phyloP scores from a whole-genome alignment of 2,329 filamentous ascomycete species.

The Dothidotthia symphoricarpi region DNA sequence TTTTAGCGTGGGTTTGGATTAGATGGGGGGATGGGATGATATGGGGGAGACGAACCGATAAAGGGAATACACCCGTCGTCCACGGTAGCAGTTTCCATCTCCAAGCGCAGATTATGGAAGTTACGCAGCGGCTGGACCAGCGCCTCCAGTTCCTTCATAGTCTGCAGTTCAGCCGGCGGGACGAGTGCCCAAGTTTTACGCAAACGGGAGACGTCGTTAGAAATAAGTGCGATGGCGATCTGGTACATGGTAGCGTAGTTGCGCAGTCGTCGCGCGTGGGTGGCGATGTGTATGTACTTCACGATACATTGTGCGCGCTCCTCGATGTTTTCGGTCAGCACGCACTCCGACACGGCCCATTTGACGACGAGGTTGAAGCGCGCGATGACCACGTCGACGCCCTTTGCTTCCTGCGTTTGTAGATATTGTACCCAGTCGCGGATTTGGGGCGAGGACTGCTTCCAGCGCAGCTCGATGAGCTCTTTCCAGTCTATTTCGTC shows the following conservation, averaged over 20 bases:
- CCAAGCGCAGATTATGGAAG: slow-evolving; percentile 71
- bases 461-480: slow-evolving; percentile 80
- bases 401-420: slow-evolving; percentile 67
- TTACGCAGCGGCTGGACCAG: slow-evolving; percentile 76
- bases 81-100: slow-evolving; percentile 70
- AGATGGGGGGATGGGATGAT: too few relatives aligned
- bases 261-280: slow-evolving; percentile 70
- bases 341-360: slow-evolving; percentile 77
- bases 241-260: slow-evolving; percentile 86
- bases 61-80: slow-evolving; percentile 79
- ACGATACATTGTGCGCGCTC: slow-evolving; percentile 75
- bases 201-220: slow-evolving; percentile 68
- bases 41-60: too few relatives aligned
- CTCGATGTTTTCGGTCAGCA: slow-evolving; percentile 68
- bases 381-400: slow-evolving; percentile 79
- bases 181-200: slow-evolving; percentile 70
- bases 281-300: slow-evolving; percentile 79
- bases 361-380: slow-evolving; percentile 88
- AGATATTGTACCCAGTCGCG: slow-evolving; percentile 82
- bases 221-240: slow-evolving; percentile 73
- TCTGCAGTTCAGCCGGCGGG: slow-evolving; percentile 62
- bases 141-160: slow-evolving; percentile 66
- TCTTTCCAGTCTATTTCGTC: slow-evolving; percentile 89
- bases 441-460: slow-evolving; percentile 64
- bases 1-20: too few relatives aligned